Percentiles rank a stretch among this genome's conserved stretches.
These are phyloP conservation scores for Serendipita indica DNA, from an alignment of 768 basidiomycete genomes.

Conservation along the genomic window DNA sequence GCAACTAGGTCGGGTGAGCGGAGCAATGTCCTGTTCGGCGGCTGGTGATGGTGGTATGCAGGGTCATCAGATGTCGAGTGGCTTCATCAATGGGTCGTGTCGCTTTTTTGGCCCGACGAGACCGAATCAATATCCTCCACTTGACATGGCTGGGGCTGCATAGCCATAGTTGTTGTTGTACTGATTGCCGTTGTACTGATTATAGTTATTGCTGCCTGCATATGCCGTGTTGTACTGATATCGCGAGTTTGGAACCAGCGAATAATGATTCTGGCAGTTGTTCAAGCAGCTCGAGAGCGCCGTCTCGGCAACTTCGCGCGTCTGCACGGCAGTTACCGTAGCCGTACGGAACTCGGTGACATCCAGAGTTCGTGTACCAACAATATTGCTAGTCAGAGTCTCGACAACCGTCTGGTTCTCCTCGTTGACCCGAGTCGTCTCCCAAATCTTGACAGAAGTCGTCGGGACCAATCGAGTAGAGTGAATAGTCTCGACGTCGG, in stretches of 20 bases:
- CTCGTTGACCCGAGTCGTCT: conserved; percentile 42
- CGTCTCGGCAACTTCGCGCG: conserved; percentile 28
- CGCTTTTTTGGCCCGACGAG: too few relatives aligned
- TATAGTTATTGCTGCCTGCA: not conserved
- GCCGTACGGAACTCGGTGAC: conserved; percentile 18
- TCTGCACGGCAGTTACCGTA: conserved; percentile 28
- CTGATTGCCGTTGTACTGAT: not conserved
- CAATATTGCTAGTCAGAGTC: conserved; percentile 12
- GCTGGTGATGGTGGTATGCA: not conserved
- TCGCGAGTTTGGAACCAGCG: not conserved
- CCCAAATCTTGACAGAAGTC: conserved; percentile 38
- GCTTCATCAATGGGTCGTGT: not conserved
- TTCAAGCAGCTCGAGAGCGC: conserved; percentile 39
- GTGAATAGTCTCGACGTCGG: conserved; percentile 38
- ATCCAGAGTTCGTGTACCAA: not conserved
- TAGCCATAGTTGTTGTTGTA: conserved; percentile 1
- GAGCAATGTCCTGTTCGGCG: not conserved
- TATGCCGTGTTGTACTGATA: not conserved
- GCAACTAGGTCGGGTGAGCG: not conserved
- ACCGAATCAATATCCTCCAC: not conserved
- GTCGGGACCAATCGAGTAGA: conserved; percentile 41
- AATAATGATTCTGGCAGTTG: conserved; percentile 14
- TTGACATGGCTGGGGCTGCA: not conserved
- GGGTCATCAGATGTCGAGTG: not conserved
- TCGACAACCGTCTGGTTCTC: conserved; percentile 46